A percentile compares a stretch with the other conserved stretches of the same genome.
These are phyloP conservation scores for Lachancea lanzarotensis DNA, from an alignment of 805 yeast genomes.

Conservation along the genomic window DNA sequence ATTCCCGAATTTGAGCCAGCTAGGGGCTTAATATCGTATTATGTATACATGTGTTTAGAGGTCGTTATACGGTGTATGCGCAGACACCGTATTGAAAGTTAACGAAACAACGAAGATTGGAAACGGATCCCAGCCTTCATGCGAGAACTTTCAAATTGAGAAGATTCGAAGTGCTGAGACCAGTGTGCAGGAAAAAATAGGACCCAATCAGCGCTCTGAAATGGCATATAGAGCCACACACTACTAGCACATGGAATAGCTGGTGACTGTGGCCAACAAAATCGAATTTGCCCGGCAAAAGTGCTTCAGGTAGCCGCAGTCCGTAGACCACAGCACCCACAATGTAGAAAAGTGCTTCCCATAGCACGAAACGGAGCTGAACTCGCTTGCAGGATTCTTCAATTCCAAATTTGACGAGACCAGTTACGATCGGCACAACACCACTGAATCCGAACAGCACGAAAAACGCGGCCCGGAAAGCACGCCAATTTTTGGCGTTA, in stretches of 20 bases:
- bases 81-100: too few species aligned
- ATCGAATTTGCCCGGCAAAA: conserved; percentile 58
- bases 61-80: too few species aligned
- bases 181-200: conserved; percentile 37
- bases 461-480: conserved; percentile 71
- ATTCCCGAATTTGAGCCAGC: too few species aligned
- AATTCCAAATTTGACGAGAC: conserved; percentile 45
- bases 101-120: too few species aligned
- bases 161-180: conserved; percentile 11
- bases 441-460: conserved; percentile 74
- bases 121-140: background rate
- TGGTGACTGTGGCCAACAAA: conserved; percentile 77
- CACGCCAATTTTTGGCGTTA: conserved; percentile 59
- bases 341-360: conserved; percentile 70
- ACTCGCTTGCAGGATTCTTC: conserved; percentile 45
- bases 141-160: background rate
- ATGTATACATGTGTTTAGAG: too few species aligned
- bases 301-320: conserved; percentile 63
- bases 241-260: conserved; percentile 72
- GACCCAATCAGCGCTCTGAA: conserved; percentile 58
- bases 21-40: too few species aligned
- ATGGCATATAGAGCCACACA: conserved; percentile 70
- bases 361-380: conserved; percentile 52
- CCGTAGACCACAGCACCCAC: conserved; percentile 78
- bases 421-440: conserved; percentile 57